phyloP scores from a whole-genome alignment of 2,329 filamentous ascomycete genomes.

The Penicillium aurantiogriseum region DNA sequence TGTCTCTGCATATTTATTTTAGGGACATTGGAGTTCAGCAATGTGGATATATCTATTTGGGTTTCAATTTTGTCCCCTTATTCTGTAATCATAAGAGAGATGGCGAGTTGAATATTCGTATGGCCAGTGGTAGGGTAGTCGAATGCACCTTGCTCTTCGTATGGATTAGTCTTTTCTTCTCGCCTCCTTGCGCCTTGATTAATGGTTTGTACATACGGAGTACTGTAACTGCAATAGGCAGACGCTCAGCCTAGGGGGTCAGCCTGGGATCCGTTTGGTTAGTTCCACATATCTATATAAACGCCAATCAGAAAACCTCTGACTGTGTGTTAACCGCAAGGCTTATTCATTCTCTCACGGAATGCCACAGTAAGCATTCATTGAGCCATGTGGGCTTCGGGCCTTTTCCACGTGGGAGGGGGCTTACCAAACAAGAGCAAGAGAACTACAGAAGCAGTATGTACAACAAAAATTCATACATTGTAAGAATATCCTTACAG shows the following conservation, averaged over 20 bases:
- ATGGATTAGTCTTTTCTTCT: not conserved
- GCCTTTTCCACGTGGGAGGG: not conserved
- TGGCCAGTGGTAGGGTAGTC: not conserved
- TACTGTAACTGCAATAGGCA: not conserved
- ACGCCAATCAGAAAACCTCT: not conserved
- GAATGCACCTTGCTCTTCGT: not conserved
- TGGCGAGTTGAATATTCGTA: not conserved
- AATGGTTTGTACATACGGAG: not conserved
- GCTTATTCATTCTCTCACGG: not conserved
- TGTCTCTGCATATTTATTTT: slow-evolving; percentile 25
- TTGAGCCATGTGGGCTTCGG: slow-evolving; percentile 4
- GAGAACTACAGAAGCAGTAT: not conserved
- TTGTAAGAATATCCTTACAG: not conserved
- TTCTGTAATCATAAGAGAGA: not conserved
- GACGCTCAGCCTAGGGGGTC: not conserved
- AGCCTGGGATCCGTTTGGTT: not conserved
- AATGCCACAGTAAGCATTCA: slow-evolving; percentile 1
- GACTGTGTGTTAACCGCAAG: not conserved
- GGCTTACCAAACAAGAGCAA: not conserved
- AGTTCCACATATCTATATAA: not conserved
- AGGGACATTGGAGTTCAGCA: slow-evolving; percentile 23
- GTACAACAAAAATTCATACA: not conserved
- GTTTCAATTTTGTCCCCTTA: slow-evolving; percentile 14
- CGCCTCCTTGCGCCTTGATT: not conserved
- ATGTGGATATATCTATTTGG: slow-evolving; percentile 30